Evolutionary conservation across 139 green algal genomes (phyloP), one percentile per base, ranked within the genome.

Genomic region (Coelastrella sp.): DNA sequence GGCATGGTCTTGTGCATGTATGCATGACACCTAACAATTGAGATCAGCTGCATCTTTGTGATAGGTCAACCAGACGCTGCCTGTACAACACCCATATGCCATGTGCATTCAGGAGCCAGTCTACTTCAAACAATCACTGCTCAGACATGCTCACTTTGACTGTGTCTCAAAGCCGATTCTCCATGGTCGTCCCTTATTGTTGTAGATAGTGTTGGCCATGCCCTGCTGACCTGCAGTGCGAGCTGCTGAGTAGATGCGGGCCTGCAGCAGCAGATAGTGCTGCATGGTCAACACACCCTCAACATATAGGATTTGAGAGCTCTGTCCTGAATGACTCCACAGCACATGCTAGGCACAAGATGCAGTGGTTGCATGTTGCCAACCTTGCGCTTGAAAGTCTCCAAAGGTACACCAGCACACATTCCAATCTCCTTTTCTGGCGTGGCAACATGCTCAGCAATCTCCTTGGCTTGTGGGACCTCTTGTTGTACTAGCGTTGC

Each of bases 151-250:
- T n/a, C n/a, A n/a, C 92, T 96, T 96, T 21, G 71, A 53, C 43
- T 89, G 45, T 17, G 84, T 91, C 11, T 95, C 90, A 37, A 98
- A 95, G 40, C 91, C 85, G 48, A 98, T 95, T 57, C 88, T 93
- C 96, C 96, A 98, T 2, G 85, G 76, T 15, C 93, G 93, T 0
- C 76, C 73, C 13, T 64, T 32, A 1, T 69, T 83, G 75, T 88
- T 87, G 57, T 83, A 76, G 30, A 88, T 53, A 4, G 94, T 95
- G 63, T 94, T 92, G 0, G 74, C 91, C 25, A 90, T n/a, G 0
- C 95, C 95, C 66, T 94, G 91, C 87, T 97, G 94, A 5, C 79
- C 89, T 4, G 94, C 80, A 37, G 88, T 93, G 59, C 92, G 89
- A 2, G 93, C 87, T 19, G 94, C 91, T 0, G 79, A 45, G 82